Evolutionary conservation across 106 monocot genomes (phyloP).

Genomic region (Dendrobium catenatum): DNA sequence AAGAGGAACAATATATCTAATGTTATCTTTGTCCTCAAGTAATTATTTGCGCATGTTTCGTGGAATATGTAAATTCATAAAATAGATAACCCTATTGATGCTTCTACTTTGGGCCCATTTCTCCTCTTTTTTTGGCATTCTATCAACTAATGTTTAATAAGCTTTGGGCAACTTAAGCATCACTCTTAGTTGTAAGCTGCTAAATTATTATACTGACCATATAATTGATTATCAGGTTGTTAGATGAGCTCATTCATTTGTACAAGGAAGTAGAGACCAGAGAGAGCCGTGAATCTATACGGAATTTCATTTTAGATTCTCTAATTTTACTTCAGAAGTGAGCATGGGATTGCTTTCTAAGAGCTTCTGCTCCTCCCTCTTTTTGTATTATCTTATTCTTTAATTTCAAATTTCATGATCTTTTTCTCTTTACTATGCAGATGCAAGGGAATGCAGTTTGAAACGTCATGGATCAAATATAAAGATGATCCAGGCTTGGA

Average conservation of each 20-base stretch:
- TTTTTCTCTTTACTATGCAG: constrained; percentile 23
- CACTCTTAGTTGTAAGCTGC: background rate
- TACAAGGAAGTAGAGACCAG: constrained; percentile 71
- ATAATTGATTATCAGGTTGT: constrained; percentile 35
- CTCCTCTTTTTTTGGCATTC: background rate
- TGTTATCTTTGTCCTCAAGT: background rate
- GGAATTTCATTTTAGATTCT: constrained; percentile 43
- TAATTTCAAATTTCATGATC: background rate
- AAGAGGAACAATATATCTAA: background rate
- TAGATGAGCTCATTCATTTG: constrained; percentile 66
- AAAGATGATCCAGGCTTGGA: constrained; percentile 50
- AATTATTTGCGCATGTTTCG: background rate
- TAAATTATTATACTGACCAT: background rate
- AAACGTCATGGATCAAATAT: constrained; percentile 69
- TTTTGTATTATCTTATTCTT: background rate
- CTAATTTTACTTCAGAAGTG: constrained; percentile 61
- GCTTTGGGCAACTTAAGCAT: background rate
- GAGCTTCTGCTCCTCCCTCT: no score
- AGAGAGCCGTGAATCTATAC: constrained; percentile 52
- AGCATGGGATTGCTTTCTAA: background rate
- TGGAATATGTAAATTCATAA: background rate
- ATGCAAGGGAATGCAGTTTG: constrained; percentile 67
- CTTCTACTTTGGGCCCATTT: background rate
- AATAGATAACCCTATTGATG: background rate
- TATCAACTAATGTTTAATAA: background rate